Percentiles rank a stretch among this genome's conserved stretches.
phyloP scores from a whole-genome alignment of 2,329 filamentous ascomycete genomes.

The Pyrenochaeta sp. region DNA sequence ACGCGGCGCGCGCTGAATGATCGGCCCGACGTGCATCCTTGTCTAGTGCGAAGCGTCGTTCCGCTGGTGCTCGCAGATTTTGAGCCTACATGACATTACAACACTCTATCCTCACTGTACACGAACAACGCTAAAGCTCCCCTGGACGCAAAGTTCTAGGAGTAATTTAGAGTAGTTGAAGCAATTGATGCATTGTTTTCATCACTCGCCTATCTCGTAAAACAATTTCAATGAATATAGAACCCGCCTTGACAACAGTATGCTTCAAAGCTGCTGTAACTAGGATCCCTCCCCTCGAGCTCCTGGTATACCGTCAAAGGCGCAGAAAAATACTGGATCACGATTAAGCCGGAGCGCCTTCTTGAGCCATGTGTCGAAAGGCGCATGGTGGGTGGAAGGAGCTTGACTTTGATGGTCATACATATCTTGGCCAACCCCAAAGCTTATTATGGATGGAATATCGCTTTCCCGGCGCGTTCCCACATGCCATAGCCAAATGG shows the following conservation, averaged over 20 bases:
- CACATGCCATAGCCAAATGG: conserved; percentile 1
- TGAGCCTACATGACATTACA: conserved; percentile 1
- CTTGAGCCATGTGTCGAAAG: conserved; percentile 84
- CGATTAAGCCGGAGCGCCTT: conserved; percentile 99
- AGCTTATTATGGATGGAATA: neutral
- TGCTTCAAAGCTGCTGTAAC: conserved; percentile 62
- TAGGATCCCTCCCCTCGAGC: conserved; percentile 68
- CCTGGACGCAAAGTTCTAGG: neutral
- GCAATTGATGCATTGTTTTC: conserved; percentile 21
- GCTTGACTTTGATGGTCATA: conserved; percentile 96
- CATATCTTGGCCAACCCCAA: conserved; percentile 55
- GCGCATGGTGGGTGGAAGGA: conserved; percentile 82
- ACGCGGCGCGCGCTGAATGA: conserved; percentile 22
- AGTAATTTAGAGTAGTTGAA: neutral
- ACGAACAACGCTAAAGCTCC: neutral
- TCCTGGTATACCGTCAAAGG: conserved; percentile 84
- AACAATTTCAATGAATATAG: conserved; percentile 12
- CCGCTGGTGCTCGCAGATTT: conserved; percentile 31
- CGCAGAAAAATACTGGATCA: conserved; percentile 77
- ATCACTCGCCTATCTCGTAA: conserved; percentile 7
- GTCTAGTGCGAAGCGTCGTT: conserved; percentile 28
- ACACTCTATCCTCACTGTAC: neutral
- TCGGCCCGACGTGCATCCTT: conserved; percentile 23
- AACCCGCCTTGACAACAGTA: conserved; percentile 63
- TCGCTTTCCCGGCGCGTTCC: neutral